Base-by-base conservation (phyloP, 164 flowering plant species). In the Warburgia ugandensis region DNA sequence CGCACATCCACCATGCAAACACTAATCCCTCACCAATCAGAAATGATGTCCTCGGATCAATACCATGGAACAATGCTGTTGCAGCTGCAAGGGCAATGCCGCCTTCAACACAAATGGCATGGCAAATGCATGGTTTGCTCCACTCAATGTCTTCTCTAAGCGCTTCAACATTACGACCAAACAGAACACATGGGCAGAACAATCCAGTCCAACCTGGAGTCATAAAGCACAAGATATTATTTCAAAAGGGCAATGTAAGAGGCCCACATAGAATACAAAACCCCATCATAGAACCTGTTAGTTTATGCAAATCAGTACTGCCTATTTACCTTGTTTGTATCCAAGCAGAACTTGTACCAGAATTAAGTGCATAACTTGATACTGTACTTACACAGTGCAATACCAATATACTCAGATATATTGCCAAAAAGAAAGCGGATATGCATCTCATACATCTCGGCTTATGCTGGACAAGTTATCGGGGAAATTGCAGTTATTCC, bases 1-100 rank as follows among this genome's bases (percentile, higher is more conserved):
- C 95, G 67, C 98, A 92, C 80, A 87, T 73, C 96, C 96, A 92
- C 98, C 96, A 92, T 38, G 88, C 48, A 64, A 92, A 92, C 12
- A 81, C 27, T 50, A 87, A 58, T 40, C 91, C 79, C 67, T 92
- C 98, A 48, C 74, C 70, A 29, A 92, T 76, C 62, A 86, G 84
- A 65, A 76, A 79, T 22, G 88, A 65, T 5, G 92, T 77, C 57
- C 76, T 61, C 3, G 98, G 96, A 39, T 92, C 96, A 59, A 92
- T 54, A 36, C 98, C 96, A 69, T 85, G 74, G 54, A 77, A 60
- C 26, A 75, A 38, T 42, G 83, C 83, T 2, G 85, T 81, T 45
- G 77, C 83, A 33, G 83, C 85, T 27, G 94, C 94, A 52, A 82
- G 66, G 27, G 81, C 82, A 48, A 92, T 63, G 16, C 96, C 98